A percentile compares a stretch with the other conserved stretches of the same genome.
Evolutionary conservation across 2,329 filamentous ascomycete genomes (phyloP).

Genomic region (Nothomitra cinnamomea): DNA sequence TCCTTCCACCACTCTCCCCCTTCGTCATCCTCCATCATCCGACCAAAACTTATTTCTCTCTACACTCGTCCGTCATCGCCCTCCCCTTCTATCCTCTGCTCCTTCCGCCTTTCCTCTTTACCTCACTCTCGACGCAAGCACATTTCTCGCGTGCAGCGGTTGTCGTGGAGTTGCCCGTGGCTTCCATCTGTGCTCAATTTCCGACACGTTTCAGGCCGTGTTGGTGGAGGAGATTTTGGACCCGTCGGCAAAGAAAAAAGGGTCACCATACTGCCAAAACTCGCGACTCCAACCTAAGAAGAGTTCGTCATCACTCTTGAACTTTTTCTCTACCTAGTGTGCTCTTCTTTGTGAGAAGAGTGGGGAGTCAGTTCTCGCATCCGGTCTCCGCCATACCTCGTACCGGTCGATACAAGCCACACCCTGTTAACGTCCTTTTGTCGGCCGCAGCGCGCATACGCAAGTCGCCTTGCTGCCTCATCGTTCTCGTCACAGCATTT

Average conservation of each 20-base stretch:
- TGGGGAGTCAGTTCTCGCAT: background rate
- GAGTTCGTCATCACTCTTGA: background rate
- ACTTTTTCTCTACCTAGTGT: background rate
- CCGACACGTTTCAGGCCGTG: too few species aligned
- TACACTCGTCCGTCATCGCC: background rate
- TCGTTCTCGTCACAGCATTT: background rate
- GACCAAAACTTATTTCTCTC: background rate
- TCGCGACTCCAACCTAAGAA: background rate
- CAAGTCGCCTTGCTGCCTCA: slow-evolving; percentile 3
- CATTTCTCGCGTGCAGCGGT: too few species aligned
- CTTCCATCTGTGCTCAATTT: too few species aligned
- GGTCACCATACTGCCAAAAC: background rate
- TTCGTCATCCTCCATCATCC: slow-evolving; percentile 3
- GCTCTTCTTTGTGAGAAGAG: background rate
- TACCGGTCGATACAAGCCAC: background rate
- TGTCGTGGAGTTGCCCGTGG: too few species aligned
- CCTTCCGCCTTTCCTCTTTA: background rate
- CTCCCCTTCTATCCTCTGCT: background rate
- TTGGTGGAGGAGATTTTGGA: background rate
- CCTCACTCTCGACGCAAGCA: background rate
- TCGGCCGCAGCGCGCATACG: background rate
- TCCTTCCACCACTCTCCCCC: background rate
- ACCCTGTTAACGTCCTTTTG: background rate
- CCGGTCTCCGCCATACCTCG: background rate
- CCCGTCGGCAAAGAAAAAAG: background rate